These are phyloP conservation scores for Vicia sativa DNA, from an alignment of 306 rosid genomes.

Conservation along the genomic window DNA sequence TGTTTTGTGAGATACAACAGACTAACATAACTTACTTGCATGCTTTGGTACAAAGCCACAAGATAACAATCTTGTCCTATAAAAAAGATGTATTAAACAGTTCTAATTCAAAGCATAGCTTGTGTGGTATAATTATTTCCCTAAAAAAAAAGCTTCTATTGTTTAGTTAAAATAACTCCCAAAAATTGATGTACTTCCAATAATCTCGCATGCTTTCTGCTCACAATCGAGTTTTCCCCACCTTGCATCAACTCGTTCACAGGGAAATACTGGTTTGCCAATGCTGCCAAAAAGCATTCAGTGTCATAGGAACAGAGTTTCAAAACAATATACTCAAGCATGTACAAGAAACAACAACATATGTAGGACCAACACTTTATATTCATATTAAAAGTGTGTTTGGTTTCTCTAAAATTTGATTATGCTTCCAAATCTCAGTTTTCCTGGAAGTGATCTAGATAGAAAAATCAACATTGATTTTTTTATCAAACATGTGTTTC, in stretches of 20 bases:
- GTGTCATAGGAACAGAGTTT: slow-evolving; percentile 13
- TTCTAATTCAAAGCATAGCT: slow-evolving; percentile 4
- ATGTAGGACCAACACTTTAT: background rate
- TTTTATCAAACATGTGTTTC: background rate
- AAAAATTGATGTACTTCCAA: slow-evolving; percentile 54
- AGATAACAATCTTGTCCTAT: background rate
- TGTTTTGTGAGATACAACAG: no score
- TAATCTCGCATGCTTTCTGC: slow-evolving; percentile 67
- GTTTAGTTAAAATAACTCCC: slow-evolving; percentile 29
- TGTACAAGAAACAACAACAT: background rate
- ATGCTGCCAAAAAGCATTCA: slow-evolving; percentile 53
- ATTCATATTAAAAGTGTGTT: background rate
- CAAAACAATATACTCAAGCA: background rate
- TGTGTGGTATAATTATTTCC: background rate
- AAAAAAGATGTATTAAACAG: background rate
- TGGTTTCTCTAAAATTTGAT: background rate
- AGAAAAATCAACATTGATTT: background rate
- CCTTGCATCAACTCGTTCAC: slow-evolving; percentile 87
- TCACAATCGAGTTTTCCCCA: slow-evolving; percentile 96
- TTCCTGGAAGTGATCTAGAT: background rate
- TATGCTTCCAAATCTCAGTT: background rate
- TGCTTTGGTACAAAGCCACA: background rate
- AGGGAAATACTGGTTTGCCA: slow-evolving; percentile 69
- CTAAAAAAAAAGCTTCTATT: background rate
- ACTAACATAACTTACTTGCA: background rate